Percentiles rank a stretch among this genome's conserved stretches.
Conservation (phyloP, 202 grass and related monocot genomes). For the Zizania palustris region DNA sequence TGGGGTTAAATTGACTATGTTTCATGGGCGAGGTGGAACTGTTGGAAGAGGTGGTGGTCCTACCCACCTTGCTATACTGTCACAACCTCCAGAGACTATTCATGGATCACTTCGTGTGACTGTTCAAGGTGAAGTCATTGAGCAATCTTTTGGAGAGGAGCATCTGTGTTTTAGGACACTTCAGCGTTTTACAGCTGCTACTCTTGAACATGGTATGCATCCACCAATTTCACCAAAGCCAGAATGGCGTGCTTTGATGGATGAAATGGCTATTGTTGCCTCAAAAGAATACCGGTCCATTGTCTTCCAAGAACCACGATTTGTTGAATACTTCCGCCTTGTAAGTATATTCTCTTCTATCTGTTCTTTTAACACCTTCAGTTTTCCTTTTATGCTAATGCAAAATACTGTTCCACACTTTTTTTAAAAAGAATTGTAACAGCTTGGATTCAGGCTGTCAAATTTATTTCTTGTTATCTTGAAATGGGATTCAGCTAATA, state of each 20-base stretch:
- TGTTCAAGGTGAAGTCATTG: slow-evolving; percentile 95
- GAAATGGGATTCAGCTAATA: background rate
- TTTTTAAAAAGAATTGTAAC: background rate
- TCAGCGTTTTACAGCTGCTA: slow-evolving; percentile 94
- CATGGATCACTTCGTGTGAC: slow-evolving; percentile 92
- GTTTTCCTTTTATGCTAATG: background rate
- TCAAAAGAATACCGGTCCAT: slow-evolving; percentile 88
- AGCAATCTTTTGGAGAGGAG: slow-evolving; percentile 97
- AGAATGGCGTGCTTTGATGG: slow-evolving; percentile 90
- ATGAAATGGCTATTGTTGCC: slow-evolving; percentile 87
- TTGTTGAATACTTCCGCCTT: slow-evolving; percentile 94
- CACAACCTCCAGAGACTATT: slow-evolving; percentile 91
- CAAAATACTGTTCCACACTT: background rate
- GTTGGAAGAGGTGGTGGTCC: slow-evolving; percentile 96
- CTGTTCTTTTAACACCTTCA: background rate
- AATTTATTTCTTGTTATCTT: slow-evolving; percentile 13
- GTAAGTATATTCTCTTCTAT: slow-evolving; percentile 54
- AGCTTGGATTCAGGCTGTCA: background rate
- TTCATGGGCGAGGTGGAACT: slow-evolving; percentile 90
- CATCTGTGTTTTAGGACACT: slow-evolving; percentile 95
- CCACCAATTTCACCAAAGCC: slow-evolving; percentile 85
- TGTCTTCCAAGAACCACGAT: slow-evolving; percentile 86
- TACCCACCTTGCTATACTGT: slow-evolving; percentile 94
- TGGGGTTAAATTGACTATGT: slow-evolving; percentile 93
- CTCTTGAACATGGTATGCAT: slow-evolving; percentile 96